Evolutionary conservation across 116 monocot species (phyloP), one percentile per base, ranked within the genome.

Genomic region (Dioscorea cayenensis): DNA sequence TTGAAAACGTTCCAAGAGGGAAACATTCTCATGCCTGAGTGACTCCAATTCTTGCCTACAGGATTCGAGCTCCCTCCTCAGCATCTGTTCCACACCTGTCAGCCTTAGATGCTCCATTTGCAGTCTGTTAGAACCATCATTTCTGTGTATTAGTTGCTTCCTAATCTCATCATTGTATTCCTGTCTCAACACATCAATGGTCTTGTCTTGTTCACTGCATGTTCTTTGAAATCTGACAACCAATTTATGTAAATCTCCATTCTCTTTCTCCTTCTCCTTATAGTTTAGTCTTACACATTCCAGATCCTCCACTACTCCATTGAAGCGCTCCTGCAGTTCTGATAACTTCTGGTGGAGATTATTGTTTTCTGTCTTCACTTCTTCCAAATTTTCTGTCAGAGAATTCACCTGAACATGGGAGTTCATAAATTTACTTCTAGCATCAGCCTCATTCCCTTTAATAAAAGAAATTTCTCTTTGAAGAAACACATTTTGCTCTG

Each of bases 401-500:
- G 79, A 77, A 59, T 77, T 87, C 69, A 89, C 38, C 61, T 89
- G 79, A 49, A 78, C 73, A 80, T 92, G 92, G 21, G 83, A 78
- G 81, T 87, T 80, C 23, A 72, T 69, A 51, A 82, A 60, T 61
- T 72, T 79, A 63, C 51, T 79, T 72, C 51, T 66, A 16, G 52
- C 73, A n/a, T 79, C 87, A 25, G 59, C 70, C 70, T 92, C 84
- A 78, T 67, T 79, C 35, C 75, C 82, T 66, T 79, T 79, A 63
- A 86, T 72, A 35, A 72, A 87, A 76, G 84, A 82, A 72, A 89
- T 69, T 80, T 92, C 92, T 71, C 83, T 87, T 63, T 89, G 89
- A 70, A 95, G 77, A 8, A 83, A 81, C 6, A 89, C 87, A 80
- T 95, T 95, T 64, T 95, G 92, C 74, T 95, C 92, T 37, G 92